Conservation (phyloP, 768 basidiomycete species). For the Pulveroboletus ravenelii region DNA sequence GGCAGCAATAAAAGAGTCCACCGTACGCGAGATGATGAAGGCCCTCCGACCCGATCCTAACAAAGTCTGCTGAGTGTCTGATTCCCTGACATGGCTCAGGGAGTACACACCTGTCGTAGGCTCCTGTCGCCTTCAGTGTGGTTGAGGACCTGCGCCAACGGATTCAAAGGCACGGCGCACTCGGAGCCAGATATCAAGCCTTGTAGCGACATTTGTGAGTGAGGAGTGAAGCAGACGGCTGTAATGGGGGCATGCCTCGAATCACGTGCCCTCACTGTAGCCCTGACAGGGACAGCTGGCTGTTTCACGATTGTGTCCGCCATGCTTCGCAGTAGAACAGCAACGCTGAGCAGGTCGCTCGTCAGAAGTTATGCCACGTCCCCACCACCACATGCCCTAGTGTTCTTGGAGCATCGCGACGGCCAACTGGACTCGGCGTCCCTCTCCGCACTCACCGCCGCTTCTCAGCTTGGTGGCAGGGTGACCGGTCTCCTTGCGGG, state of each 20-base stretch:
- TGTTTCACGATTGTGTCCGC: not conserved
- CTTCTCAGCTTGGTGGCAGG: constrained; percentile 76
- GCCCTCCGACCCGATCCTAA: constrained; percentile 71
- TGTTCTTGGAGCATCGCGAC: constrained; percentile 84
- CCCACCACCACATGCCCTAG: constrained; percentile 66
- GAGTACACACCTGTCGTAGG: constrained; percentile 65
- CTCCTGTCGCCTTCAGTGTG: constrained; percentile 87
- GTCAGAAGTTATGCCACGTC: constrained; percentile 50
- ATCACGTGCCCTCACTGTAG: constrained; percentile 15
- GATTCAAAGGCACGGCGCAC: constrained; percentile 80
- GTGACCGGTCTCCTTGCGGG: constrained; percentile 78
- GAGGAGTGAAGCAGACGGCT: not conserved
- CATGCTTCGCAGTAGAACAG: constrained; percentile 21
- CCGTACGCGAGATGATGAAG: constrained; percentile 66
- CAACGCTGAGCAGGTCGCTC: constrained; percentile 30
- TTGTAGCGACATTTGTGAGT: constrained; percentile 60
- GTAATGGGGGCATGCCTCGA: not conserved
- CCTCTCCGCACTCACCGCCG: constrained; percentile 89
- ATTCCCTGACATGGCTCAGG: not conserved
- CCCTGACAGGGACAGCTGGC: not conserved
- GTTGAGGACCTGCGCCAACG: constrained; percentile 84
- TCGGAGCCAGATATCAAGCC: constrained; percentile 84
- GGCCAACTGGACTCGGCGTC: constrained; percentile 81
- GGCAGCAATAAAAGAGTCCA: not conserved
- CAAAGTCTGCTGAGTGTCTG: not conserved